Evolutionary conservation across 441 rosid species (phyloP).

Genomic region (Francoa sonchifolia): DNA sequence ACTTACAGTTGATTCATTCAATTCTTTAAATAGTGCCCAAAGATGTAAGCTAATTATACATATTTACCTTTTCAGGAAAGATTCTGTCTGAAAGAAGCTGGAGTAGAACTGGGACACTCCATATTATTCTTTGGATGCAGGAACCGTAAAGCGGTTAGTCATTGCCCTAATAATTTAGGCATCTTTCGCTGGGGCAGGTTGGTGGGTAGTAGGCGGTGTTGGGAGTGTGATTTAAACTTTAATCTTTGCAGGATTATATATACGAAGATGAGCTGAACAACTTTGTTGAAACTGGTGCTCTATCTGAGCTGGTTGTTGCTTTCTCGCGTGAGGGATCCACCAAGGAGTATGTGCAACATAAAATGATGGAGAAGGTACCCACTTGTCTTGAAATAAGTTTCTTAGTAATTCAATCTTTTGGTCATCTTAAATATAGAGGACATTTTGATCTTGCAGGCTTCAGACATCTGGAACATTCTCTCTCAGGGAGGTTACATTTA

Average conservation of each 20-base stretch:
- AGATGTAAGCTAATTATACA: too few relatives aligned
- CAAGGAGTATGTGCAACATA: slow-evolving; percentile 67
- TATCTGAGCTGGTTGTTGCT: slow-evolving; percentile 52
- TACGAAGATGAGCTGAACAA: slow-evolving; percentile 48
- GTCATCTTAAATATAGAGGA: too few relatives aligned
- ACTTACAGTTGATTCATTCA: too few relatives aligned
- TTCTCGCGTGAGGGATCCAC: slow-evolving; percentile 61
- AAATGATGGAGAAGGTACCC: slow-evolving; percentile 42
- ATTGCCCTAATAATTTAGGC: background rate
- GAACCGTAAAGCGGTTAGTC: slow-evolving; percentile 44
- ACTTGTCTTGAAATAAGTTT: too few relatives aligned
- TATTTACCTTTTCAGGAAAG: slow-evolving; percentile 44
- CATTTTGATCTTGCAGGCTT: too few relatives aligned
- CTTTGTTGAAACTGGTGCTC: slow-evolving; percentile 37
- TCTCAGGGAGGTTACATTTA: slow-evolving; percentile 49
- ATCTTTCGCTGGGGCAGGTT: slow-evolving; percentile 1
- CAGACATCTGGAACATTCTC: slow-evolving; percentile 42
- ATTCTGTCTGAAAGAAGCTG: slow-evolving; percentile 39
- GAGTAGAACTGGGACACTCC: slow-evolving; percentile 41
- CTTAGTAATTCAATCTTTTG: too few relatives aligned
- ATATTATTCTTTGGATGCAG: slow-evolving; percentile 58
- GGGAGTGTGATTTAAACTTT: background rate
- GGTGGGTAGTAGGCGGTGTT: too few relatives aligned
- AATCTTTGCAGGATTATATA: slow-evolving; percentile 37
- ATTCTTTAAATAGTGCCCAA: too few relatives aligned